Conservation (phyloP, 176 grass and related monocot genomes). For the Poa pratensis region DNA sequence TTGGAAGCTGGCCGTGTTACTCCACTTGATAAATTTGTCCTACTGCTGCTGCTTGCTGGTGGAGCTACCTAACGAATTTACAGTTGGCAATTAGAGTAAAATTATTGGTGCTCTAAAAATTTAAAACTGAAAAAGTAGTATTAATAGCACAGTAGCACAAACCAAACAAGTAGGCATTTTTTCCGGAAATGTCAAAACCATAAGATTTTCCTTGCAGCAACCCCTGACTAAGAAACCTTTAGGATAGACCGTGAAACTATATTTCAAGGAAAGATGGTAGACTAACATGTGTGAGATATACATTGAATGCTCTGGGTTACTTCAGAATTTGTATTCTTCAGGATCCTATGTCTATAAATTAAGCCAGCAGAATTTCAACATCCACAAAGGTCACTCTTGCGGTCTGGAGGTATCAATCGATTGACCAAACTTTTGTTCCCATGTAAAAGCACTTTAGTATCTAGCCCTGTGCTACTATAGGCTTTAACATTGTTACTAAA, state of each 20-base stretch:
- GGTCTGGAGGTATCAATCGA: background rate
- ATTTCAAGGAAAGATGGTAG: conserved; percentile 6
- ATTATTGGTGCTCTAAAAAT: background rate
- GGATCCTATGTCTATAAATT: conserved; percentile 3
- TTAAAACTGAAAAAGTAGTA: background rate
- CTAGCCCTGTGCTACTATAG: background rate
- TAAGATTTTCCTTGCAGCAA: background rate
- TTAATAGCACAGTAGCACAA: background rate
- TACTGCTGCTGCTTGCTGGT: conserved; percentile 42
- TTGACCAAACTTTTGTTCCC: background rate
- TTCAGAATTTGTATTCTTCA: background rate
- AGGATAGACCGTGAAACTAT: conserved; percentile 6
- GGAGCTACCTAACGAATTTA: conserved; percentile 56
- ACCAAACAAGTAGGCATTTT: background rate
- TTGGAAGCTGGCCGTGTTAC: conserved; percentile 39
- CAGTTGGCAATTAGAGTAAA: conserved; percentile 37
- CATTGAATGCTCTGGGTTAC: background rate
- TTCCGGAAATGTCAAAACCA: background rate
- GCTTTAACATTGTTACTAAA: no score
- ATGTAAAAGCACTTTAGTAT: background rate
- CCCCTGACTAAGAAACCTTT: conserved; percentile 19
- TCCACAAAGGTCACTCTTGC: background rate
- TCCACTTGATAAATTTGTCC: conserved; percentile 48
- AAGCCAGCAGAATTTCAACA: background rate
- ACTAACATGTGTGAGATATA: background rate